Evolutionary conservation across 1,284 basidiomycete species (phyloP).

Genomic region (Moniliophthora roreri): DNA sequence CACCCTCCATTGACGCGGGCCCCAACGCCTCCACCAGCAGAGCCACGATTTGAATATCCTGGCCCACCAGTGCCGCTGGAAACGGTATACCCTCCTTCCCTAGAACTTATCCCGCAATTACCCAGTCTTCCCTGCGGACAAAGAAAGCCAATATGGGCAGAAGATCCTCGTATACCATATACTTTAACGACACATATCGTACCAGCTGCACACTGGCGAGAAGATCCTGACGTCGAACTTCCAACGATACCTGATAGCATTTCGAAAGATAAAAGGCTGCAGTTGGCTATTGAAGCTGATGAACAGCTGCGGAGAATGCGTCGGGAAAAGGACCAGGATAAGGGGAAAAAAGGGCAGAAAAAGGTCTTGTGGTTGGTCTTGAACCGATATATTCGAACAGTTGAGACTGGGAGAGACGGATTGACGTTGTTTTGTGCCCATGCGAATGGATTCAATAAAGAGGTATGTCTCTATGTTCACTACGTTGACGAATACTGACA

Average conservation of each 20-base stretch:
- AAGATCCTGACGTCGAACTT: constrained; percentile 43
- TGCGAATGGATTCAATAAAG: constrained; percentile 83
- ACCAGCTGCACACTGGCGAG: constrained; percentile 70
- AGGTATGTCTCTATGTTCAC: constrained; percentile 53
- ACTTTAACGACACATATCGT: constrained; percentile 65
- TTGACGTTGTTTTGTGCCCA: constrained; percentile 74
- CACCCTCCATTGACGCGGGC: not conserved
- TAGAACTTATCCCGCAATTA: constrained; percentile 17
- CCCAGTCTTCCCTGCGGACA: constrained; percentile 34
- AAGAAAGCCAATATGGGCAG: constrained; percentile 28
- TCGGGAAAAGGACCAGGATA: constrained; percentile 20
- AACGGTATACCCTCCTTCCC: constrained; percentile 29
- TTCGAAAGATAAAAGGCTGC: constrained; percentile 34
- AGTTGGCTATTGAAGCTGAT: constrained; percentile 20
- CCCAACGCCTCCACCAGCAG: constrained; percentile 1
- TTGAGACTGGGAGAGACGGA: constrained; percentile 29
- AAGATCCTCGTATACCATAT: constrained; percentile 29
- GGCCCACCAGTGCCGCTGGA: constrained; percentile 6
- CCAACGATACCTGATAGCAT: constrained; percentile 32
- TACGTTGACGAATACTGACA: too few species aligned
- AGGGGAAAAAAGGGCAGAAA: constrained; percentile 21
- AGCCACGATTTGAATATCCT: constrained; percentile 5
- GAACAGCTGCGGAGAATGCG: constrained; percentile 26
- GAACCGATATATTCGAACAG: constrained; percentile 51
- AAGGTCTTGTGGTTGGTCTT: constrained; percentile 52